phyloP scores from a whole-genome alignment of 2,329 filamentous ascomycete genomes.

The Fusarium miscanthi region DNA sequence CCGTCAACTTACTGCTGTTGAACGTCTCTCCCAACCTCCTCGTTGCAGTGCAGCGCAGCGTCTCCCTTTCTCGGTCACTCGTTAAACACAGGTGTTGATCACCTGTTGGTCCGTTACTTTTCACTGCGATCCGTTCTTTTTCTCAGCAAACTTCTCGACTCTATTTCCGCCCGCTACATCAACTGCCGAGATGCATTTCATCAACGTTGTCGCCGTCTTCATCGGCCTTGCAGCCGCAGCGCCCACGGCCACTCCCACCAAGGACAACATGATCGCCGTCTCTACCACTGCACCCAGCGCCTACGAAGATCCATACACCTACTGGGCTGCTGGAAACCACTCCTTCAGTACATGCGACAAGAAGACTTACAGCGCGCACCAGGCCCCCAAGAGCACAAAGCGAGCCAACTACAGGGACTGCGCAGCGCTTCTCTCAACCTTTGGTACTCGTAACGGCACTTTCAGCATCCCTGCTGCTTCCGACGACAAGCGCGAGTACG shows the following conservation, averaged over 20 bases:
- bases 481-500: conserved; percentile 25
- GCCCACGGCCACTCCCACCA: conserved; percentile 13
- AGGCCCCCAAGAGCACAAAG: conserved; percentile 26
- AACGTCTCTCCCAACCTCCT: neutral
- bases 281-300: conserved; percentile 21
- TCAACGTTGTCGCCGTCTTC: conserved; percentile 19
- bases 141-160: neutral
- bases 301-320: conserved; percentile 28
- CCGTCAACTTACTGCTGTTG: neutral
- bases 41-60: conserved; percentile 25
- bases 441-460: conserved; percentile 47
- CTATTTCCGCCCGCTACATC: neutral
- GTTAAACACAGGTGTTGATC: conserved; percentile 35
- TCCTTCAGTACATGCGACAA: conserved; percentile 45
- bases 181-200: conserved; percentile 27
- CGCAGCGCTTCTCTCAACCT: conserved; percentile 47
- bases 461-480: conserved; percentile 39
- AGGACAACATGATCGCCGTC: conserved; percentile 32
- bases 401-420: conserved; percentile 49
- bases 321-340: conserved; percentile 42
- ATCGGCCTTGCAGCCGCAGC: conserved; percentile 28
- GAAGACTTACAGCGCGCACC: conserved; percentile 34
- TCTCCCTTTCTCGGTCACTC: conserved; percentile 37
- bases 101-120: conserved; percentile 21
- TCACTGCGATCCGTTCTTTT: conserved; percentile 15